phyloP scores from a whole-genome alignment of 2,329 filamentous ascomycete species.

The Sporothrix pallida region DNA sequence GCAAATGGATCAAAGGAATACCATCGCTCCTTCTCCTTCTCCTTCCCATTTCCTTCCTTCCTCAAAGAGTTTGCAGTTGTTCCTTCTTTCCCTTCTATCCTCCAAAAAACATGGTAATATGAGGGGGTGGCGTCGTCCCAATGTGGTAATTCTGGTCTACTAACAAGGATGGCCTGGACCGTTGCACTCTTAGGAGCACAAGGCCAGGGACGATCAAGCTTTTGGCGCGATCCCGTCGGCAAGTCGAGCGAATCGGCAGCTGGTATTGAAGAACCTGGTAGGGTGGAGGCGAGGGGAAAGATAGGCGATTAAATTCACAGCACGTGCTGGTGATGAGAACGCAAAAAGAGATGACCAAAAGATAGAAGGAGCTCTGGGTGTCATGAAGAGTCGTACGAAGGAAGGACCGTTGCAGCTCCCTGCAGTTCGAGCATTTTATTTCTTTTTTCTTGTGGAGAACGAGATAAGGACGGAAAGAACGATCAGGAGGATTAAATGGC shows the following conservation, averaged over 20 bases:
- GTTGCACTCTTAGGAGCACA: not conserved
- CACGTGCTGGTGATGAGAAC: not conserved
- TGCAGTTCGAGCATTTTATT: not conserved
- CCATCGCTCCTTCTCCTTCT: conserved; percentile 1
- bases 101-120: not conserved
- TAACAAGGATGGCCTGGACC: conserved; percentile 4
- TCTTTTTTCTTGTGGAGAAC: not conserved
- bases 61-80: not conserved
- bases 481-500: conserved; percentile 3
- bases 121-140: not conserved
- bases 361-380: not conserved
- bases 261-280: not conserved
- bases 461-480: conserved; percentile 10
- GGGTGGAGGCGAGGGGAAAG: not conserved
- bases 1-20: not conserved
- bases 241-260: conserved; percentile 22
- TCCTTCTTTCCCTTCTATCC: not conserved
- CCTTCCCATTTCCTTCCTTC: not conserved
- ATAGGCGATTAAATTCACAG: not conserved
- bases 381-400: not conserved
- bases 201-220: not conserved
- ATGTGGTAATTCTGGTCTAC: conserved; percentile 9
- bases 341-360: too few relatives aligned
- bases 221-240: not conserved
- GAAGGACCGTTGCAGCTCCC: not conserved